A percentile compares a stretch with the other conserved stretches of the same genome.
These are phyloP conservation scores for Lepidium sativum DNA, from an alignment of 345 rosid genomes.

Conservation along the genomic window DNA sequence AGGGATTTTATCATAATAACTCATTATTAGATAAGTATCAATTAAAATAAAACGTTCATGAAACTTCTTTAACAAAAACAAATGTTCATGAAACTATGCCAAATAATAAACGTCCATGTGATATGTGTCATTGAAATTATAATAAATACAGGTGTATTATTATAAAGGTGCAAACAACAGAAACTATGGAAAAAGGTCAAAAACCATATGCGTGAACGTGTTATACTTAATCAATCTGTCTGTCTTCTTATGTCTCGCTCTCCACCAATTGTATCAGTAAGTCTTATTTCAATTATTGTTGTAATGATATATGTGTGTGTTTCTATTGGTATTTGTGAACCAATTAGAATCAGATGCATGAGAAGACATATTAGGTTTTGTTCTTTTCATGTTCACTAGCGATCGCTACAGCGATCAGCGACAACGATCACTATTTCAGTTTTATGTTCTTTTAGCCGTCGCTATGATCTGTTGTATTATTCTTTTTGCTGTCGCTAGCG, in stretches of 20 bases:
- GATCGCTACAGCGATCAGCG: too few species aligned
- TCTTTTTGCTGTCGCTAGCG: too few species aligned
- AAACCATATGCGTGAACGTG: slow-evolving; percentile 20
- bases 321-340: slow-evolving; percentile 1
- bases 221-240: background rate
- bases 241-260: background rate
- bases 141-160: background rate
- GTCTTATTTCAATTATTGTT: slow-evolving; percentile 6
- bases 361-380: too few species aligned
- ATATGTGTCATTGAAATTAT: background rate
- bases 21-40: background rate
- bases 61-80: background rate
- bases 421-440: too few species aligned
- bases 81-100: background rate
- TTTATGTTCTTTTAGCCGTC: too few species aligned
- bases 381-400: too few species aligned
- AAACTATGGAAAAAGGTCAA: background rate
- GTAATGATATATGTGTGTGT: background rate
- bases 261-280: background rate
- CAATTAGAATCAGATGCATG: slow-evolving; percentile 15
- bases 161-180: background rate
- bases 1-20: background rate
- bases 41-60: too few species aligned
- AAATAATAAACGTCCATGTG: background rate
- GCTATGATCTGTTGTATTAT: too few species aligned